A percentile compares a stretch with the other conserved stretches of the same genome.
phyloP scores from a whole-genome alignment of 1,139 yeast genomes.

The Candida tetrigidarum region DNA sequence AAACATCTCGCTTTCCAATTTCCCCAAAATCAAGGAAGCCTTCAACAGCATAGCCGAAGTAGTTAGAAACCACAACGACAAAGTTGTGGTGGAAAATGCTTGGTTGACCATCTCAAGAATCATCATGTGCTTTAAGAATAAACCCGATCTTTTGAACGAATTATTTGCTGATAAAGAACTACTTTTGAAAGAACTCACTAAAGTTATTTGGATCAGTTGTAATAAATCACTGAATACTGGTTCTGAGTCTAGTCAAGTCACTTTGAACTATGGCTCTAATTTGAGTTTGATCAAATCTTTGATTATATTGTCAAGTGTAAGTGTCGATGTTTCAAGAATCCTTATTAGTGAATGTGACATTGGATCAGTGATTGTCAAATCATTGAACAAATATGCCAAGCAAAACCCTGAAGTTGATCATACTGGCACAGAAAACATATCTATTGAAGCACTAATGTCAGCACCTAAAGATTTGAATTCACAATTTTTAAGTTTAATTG shows the following conservation, averaged over 20 bases:
- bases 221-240: slow-evolving; percentile 28
- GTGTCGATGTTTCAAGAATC: slow-evolving; percentile 44
- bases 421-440: slow-evolving; percentile 13
- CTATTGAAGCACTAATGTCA: slow-evolving; percentile 72
- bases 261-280: slow-evolving; percentile 35
- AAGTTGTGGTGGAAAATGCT: slow-evolving; percentile 67
- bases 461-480: slow-evolving; percentile 69
- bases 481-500: slow-evolving; percentile 59
- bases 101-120: slow-evolving; percentile 71
- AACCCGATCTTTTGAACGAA: slow-evolving; percentile 49
- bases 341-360: slow-evolving; percentile 45
- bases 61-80: slow-evolving; percentile 61
- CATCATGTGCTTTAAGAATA: slow-evolving; percentile 53
- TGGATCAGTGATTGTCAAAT: slow-evolving; percentile 45
- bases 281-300: slow-evolving; percentile 48
- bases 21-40: slow-evolving; percentile 54
- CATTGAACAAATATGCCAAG: slow-evolving; percentile 45
- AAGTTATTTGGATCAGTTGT: slow-evolving; percentile 33
- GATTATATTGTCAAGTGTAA: slow-evolving; percentile 38
- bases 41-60: slow-evolving; percentile 67
- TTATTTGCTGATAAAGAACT: slow-evolving; percentile 38
- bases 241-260: slow-evolving; percentile 22
- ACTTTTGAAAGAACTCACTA: slow-evolving; percentile 31
- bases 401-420: slow-evolving; percentile 10
- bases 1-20: slow-evolving; percentile 47